A percentile compares a stretch with the other conserved stretches of the same genome.
Evolutionary conservation across 2,329 filamentous ascomycete genomes (phyloP).

Genomic region (Leptodontidium sp.): DNA sequence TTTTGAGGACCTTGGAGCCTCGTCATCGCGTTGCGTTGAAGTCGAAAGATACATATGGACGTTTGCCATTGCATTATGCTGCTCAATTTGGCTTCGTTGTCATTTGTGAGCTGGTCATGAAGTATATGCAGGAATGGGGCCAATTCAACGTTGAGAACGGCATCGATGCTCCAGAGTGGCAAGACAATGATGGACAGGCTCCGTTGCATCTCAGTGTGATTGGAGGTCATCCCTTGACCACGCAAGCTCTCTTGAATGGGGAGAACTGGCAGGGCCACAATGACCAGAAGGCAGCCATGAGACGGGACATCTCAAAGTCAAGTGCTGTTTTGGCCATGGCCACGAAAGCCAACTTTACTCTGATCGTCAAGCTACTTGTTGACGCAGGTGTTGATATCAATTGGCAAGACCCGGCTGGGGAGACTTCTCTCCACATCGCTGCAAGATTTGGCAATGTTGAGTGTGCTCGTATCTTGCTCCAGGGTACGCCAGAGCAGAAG

Average conservation of each 20-base stretch:
- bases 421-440: conserved; percentile 91
- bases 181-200: conserved; percentile 89
- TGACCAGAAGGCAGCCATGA: conserved; percentile 67
- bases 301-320: conserved; percentile 79
- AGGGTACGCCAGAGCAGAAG: conserved; percentile 74
- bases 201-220: conserved; percentile 93
- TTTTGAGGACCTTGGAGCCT: conserved; percentile 73
- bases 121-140: conserved; percentile 87
- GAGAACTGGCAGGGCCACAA: conserved; percentile 76
- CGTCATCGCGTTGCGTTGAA: conserved; percentile 74
- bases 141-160: conserved; percentile 85
- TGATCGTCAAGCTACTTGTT: conserved; percentile 87
- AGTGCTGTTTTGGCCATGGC: conserved; percentile 89
- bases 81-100: conserved; percentile 94
- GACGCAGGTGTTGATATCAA: conserved; percentile 93
- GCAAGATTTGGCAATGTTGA: conserved; percentile 86
- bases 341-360: conserved; percentile 84
- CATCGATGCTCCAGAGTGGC: conserved; percentile 88
- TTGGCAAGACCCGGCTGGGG: conserved; percentile 87
- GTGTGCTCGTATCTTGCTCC: conserved; percentile 79
- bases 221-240: conserved; percentile 88
- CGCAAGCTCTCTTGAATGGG: conserved; percentile 78
- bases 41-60: conserved; percentile 79
- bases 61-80: conserved; percentile 89
- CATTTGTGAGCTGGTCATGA: conserved; percentile 88